Conservation (phyloP, 495 filamentous ascomycete genomes). For the Trypethelium eluteriae region DNA sequence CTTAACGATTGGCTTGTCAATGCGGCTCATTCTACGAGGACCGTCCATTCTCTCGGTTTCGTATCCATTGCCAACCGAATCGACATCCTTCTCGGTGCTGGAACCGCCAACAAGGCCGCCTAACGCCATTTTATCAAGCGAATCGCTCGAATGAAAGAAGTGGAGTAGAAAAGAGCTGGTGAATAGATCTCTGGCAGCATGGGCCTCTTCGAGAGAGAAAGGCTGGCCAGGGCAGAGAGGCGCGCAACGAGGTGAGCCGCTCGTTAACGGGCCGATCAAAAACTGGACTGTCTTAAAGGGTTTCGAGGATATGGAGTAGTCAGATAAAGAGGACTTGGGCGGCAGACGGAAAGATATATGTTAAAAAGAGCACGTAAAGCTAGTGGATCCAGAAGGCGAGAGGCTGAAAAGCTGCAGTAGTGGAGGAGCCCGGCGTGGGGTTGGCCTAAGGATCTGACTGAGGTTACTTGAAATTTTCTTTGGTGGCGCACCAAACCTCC, state of each 20-base stretch:
- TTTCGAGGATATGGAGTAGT: neutral
- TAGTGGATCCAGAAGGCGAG: neutral
- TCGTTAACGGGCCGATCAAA: constrained; percentile 13
- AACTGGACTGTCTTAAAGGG: neutral
- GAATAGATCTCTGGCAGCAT: constrained; percentile 38
- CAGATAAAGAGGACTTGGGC: neutral
- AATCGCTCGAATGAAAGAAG: constrained; percentile 34
- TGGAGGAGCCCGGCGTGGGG: neutral
- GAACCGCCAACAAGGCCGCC: constrained; percentile 17
- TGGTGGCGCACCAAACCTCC: too few relatives aligned
- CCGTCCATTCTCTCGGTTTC: constrained; percentile 24
- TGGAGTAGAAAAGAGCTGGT: constrained; percentile 35
- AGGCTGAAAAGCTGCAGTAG: neutral
- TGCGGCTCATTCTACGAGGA: constrained; percentile 29
- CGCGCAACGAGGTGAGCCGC: constrained; percentile 16
- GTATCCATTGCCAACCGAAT: neutral
- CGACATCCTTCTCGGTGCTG: constrained; percentile 12
- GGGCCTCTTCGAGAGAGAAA: constrained; percentile 30
- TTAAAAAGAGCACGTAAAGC: neutral
- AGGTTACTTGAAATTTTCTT: neutral
- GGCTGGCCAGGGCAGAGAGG: constrained; percentile 2
- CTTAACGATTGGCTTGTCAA: constrained; percentile 22
- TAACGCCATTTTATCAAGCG: constrained; percentile 49
- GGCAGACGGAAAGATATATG: neutral
- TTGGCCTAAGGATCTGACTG: neutral